phyloP scores from a whole-genome alignment of 306 rosid genomes.

The Medicago truncatula region DNA sequence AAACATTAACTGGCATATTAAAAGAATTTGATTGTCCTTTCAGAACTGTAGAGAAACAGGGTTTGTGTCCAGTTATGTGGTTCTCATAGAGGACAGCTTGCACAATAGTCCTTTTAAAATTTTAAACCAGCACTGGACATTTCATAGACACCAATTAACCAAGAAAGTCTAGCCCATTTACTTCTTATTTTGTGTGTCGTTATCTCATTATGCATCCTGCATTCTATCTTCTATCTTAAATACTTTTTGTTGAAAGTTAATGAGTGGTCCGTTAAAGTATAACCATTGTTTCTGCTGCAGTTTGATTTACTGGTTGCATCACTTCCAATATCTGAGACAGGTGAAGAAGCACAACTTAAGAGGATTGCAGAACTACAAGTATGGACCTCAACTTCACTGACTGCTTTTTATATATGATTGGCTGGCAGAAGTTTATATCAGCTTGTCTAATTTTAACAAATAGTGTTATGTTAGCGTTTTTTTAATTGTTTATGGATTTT shows the following conservation, averaged over 20 bases:
- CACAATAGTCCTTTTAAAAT: not conserved
- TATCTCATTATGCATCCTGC: conserved; percentile 1
- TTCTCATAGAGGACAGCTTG: conserved; percentile 20
- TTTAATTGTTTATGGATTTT: conserved; percentile 27
- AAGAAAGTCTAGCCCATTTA: not conserved
- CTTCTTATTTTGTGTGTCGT: not conserved
- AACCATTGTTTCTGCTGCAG: conserved; percentile 48
- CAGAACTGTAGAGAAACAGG: not conserved
- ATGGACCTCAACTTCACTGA: conserved; percentile 23
- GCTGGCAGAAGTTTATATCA: not conserved
- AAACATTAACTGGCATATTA: not conserved
- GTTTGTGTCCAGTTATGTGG: not conserved
- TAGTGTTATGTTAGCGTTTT: not conserved
- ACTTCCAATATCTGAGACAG: conserved; percentile 77
- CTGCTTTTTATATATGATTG: conserved; percentile 14
- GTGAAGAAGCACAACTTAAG: conserved; percentile 80
- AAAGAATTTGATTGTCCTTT: conserved; percentile 10
- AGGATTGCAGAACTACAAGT: conserved; percentile 89
- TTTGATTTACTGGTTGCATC: conserved; percentile 87
- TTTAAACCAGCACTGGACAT: not conserved
- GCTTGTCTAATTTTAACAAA: not conserved
- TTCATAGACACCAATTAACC: not conserved
- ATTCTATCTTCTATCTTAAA: not conserved
- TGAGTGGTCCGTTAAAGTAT: conserved; percentile 27
- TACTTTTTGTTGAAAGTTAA: not conserved